Evolutionary conservation across 371 early-diverging fungal genomes (phyloP).

Genomic region (Batkoa obscura): DNA sequence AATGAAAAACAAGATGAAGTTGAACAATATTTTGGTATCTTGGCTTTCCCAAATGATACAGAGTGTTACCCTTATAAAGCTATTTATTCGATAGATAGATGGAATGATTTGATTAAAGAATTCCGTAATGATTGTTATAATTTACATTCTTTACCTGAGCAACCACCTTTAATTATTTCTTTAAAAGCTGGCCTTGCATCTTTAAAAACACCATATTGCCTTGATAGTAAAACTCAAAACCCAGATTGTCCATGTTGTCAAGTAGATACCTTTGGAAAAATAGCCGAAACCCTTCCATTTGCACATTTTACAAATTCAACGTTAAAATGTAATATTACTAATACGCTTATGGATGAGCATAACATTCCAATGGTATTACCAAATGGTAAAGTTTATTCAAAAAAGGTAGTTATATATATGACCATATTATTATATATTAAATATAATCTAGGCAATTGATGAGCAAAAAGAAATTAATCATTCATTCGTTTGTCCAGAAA

Average conservation of each 20-base stretch:
- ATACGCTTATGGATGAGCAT: constrained; percentile 78
- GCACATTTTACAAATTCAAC: constrained; percentile 86
- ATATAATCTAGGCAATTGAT: no score
- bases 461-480: no score
- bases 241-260: constrained; percentile 86
- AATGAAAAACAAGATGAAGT: constrained; percentile 40
- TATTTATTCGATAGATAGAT: constrained; percentile 54
- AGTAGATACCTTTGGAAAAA: constrained; percentile 47
- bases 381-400: constrained; percentile 86
- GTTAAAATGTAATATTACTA: constrained; percentile 80
- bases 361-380: constrained; percentile 89
- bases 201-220: constrained; percentile 57
- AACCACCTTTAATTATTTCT: constrained; percentile 59
- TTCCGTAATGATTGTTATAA: constrained; percentile 70
- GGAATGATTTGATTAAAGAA: constrained; percentile 51
- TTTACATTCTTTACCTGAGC: constrained; percentile 60
- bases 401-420: no score
- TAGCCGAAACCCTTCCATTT: constrained; percentile 66
- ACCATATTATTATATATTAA: no score
- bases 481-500: no score
- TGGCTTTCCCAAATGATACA: constrained; percentile 60
- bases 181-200: constrained; percentile 86
- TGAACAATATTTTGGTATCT: constrained; percentile 65
- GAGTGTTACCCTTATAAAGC: constrained; percentile 52
- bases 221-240: constrained; percentile 1